Conservation (phyloP, 2,329 filamentous ascomycete genomes). For the Calonectria ilicicola region DNA sequence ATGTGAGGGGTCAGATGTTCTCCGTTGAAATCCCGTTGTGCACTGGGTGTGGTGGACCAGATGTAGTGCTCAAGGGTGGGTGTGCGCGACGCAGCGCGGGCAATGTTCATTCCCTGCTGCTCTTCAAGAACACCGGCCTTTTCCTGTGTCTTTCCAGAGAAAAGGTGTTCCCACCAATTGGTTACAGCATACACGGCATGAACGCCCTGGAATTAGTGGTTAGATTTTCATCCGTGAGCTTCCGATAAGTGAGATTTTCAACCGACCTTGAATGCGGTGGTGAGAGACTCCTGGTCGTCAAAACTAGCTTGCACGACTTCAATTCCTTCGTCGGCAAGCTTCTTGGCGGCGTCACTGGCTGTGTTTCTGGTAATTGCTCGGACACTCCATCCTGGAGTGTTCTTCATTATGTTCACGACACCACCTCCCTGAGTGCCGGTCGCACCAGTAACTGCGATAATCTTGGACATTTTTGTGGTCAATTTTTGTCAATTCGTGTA, state of each 20-base stretch:
- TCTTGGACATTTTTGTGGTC: slow-evolving; percentile 2
- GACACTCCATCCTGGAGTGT: slow-evolving; percentile 11
- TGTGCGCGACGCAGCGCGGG: slow-evolving; percentile 14
- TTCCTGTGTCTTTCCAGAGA: slow-evolving; percentile 13
- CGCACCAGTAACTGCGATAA: slow-evolving; percentile 13
- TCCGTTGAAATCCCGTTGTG: slow-evolving; percentile 12
- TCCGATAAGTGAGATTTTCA: neutral
- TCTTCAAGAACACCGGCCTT: slow-evolving; percentile 11
- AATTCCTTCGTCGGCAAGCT: slow-evolving; percentile 16
- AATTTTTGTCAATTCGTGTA: neutral
- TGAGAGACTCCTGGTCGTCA: slow-evolving; percentile 14
- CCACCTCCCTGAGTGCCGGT: slow-evolving; percentile 15
- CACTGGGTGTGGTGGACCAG: slow-evolving; percentile 19
- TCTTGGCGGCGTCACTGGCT: slow-evolving; percentile 11
- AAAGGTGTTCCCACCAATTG: slow-evolving; percentile 23
- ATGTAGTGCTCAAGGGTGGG: slow-evolving; percentile 18
- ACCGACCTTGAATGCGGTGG: slow-evolving; percentile 17
- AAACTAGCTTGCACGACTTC: slow-evolving; percentile 20
- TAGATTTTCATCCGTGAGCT: neutral
- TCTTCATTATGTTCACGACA: slow-evolving; percentile 16
- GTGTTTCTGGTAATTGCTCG: slow-evolving; percentile 14
- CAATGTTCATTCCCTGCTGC: slow-evolving; percentile 19
- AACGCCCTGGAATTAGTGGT: neutral
- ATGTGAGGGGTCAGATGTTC: slow-evolving; percentile 21
- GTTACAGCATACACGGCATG: slow-evolving; percentile 17